Evolutionary conservation across 495 filamentous ascomycete genomes (phyloP), one percentile per base, ranked within the genome.

Genomic region (Rhypophila decipiens): DNA sequence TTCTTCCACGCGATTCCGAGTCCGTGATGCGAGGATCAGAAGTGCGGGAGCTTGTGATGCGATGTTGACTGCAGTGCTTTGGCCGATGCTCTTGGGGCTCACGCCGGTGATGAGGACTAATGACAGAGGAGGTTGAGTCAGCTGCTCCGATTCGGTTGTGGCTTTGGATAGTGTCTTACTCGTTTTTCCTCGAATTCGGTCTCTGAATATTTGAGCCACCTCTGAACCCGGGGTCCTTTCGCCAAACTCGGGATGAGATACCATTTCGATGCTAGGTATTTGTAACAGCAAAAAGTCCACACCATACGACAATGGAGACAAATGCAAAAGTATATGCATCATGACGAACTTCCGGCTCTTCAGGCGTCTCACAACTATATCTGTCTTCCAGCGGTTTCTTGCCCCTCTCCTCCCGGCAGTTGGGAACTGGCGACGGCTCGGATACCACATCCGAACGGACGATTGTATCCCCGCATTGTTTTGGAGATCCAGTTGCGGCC

Each of bases 11-110:
- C 75, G 77, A 29, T 64, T 41, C 27, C 55, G 63, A 5, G 75
- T 79, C 0, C 78, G 69, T 1, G 78, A 81, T 3, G 73, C 76
- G 9, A 82, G 64, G 44, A 83, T 73, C 2, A 83, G 60, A 5
- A 70, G 65, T 1, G 52, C 54, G 1, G 78, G 78, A 1, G 50
- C 42, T 47, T 82, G 76, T 0, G 74, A 75, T 10, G 77, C 79
- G 31, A 81, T 68, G 11, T 77, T 71, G 1, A 73, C 31, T 1
- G 73, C 76, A 11, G 75, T 77, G 0, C 71, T 60, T 29, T 72
- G 70, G 3, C 78, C 79, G 19, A 81, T 70, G 17, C 73, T 69
- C 18, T 71, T 68, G 18, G 75, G 75, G 29, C 71, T 69, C 24
- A 81, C 67, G 3, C 78, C 75, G 0, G 75, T 78, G 31, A 75